Base-by-base conservation (phyloP, 306 rosid genomes). In the Hylodesmum podocarpum region DNA sequence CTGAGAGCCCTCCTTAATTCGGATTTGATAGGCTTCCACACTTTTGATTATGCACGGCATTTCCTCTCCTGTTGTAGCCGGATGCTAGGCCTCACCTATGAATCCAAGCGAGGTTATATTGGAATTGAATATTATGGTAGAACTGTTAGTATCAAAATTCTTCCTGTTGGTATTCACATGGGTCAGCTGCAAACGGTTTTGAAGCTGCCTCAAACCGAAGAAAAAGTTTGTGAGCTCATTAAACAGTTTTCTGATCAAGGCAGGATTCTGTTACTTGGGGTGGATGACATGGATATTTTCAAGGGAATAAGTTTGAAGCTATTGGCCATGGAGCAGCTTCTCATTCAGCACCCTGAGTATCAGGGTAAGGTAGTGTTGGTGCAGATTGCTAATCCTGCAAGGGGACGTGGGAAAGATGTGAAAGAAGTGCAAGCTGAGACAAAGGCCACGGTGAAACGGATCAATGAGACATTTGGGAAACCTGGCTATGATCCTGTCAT, bases 271-370 rank as follows among this genome's bases (percentile, higher is more conserved):
- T 31, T 80, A 64, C 80, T 94, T 86, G 49, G 97, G 84, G 96
- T 92, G n/a, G 97, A 92, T 78, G 97, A 92, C 86, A 92, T 92
- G 97, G 97, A 92, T 66, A 90, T 90, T 19, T 92, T 92, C 24
- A 90, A 92, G 81, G 97, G 97, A 34, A 92, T 92, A 51, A 90
- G 89, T 81, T 58, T 92, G 83, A 92, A 92, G 89, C 84, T 92
- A 19, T 81, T 90, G 87, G 97, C 97, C 16, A 90, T 92, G 96
- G 97, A 90, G 75, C 96, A 92, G 66, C 90, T 90, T 70, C 96
- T 92, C 31, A 51, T 75, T 57, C 93, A 88, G 84, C 89, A 93
- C 33, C 89, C 91, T 0, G 94, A 86, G 66, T 87, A 80, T 75
- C 83, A 47, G 61, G 96, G 90, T 27, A 86, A 80, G 68, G 97